A percentile compares a stretch with the other conserved stretches of the same genome.
Evolutionary conservation across 768 basidiomycete genomes (phyloP).

Genomic region (Coprinopsis marcescibilis): DNA sequence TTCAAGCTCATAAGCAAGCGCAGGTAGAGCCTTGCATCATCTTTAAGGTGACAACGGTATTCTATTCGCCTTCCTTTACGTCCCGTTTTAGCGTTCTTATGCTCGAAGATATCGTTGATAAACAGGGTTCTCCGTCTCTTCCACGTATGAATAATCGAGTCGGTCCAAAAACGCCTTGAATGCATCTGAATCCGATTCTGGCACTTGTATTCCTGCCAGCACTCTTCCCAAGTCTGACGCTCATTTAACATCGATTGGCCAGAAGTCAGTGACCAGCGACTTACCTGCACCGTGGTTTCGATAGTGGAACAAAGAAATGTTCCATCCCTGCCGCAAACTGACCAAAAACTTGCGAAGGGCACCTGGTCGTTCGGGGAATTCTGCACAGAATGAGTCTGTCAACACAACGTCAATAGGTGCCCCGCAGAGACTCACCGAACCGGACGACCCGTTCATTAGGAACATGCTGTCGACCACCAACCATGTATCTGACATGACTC

Average conservation of each 20-base stretch:
- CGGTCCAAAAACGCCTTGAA: slow-evolving; percentile 74
- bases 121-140: slow-evolving; percentile 87
- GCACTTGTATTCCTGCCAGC: slow-evolving; percentile 90
- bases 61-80: no score
- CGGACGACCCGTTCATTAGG: slow-evolving; percentile 84
- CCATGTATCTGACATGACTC: slow-evolving; percentile 89
- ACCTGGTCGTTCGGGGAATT: slow-evolving; percentile 93
- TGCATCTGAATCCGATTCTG: slow-evolving; percentile 52
- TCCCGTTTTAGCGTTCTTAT: slow-evolving; percentile 9
- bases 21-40: no score
- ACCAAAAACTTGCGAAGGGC: slow-evolving; percentile 88
- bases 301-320: slow-evolving; percentile 96
- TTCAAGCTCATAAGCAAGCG: no score
- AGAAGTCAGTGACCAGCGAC: not conserved
- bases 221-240: slow-evolving; percentile 83
- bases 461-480: slow-evolving; percentile 78
- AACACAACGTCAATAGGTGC: slow-evolving; percentile 1
- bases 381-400: slow-evolving; percentile 31
- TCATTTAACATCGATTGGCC: not conserved
- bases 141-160: slow-evolving; percentile 83
- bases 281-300: slow-evolving; percentile 93
- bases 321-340: slow-evolving; percentile 81
- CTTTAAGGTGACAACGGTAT: no score
- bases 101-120: slow-evolving; percentile 67
- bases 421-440: slow-evolving; percentile 62